Evolutionary conservation across 2,329 filamentous ascomycete species (phyloP), one percentile per base, ranked within the genome.

Genomic region (Paecilomyces fulvus): DNA sequence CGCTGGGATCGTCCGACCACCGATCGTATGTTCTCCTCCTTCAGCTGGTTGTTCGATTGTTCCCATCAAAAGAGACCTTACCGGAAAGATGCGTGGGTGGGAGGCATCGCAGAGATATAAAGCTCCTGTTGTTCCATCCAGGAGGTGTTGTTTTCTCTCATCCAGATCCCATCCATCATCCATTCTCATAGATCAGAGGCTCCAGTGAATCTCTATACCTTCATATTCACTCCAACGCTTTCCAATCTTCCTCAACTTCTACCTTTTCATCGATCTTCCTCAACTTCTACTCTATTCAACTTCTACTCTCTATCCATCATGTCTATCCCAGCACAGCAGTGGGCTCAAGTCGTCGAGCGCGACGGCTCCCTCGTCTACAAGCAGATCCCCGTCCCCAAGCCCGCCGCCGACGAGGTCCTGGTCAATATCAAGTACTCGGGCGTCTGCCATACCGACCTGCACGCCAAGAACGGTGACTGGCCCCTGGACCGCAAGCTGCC

Each of bases 401-500:
- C 92, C 43, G 90, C 86, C 21, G 87, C 91, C 54, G 91, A 95
- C 77, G 89, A 96, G 76, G 89, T 96, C 64, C 87, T 96, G 62
- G 79, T 96, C 77, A 92, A 95, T 77, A 83, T 95, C 81, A 91
- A 91, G 75, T 95, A 84, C 80, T 89, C 87, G 28, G 90, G 90
- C 70, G 90, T 95, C 64, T 95, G 90, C 81, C 90, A 95, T 79
- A 95, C 90, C 33, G 90, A 95, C 73, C 80, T 86, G 2, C 84
- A 87, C 70, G 90, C 90, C 65, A 82, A 92, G 75, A 88, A 89
- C 62, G 91, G 91, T 57, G 91, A 96, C 78, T 96, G 91, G 91
- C 91, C 92, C 53, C 75, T 96, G 53, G 73, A 79, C n/a, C 83
- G 83, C 69, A 95, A 95, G 78, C 77, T 92, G 59, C 90, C 91